Percentiles rank a stretch among this genome's conserved stretches.
phyloP scores from a whole-genome alignment of 805 yeast genomes.

The Monosporozyma aerobia region DNA sequence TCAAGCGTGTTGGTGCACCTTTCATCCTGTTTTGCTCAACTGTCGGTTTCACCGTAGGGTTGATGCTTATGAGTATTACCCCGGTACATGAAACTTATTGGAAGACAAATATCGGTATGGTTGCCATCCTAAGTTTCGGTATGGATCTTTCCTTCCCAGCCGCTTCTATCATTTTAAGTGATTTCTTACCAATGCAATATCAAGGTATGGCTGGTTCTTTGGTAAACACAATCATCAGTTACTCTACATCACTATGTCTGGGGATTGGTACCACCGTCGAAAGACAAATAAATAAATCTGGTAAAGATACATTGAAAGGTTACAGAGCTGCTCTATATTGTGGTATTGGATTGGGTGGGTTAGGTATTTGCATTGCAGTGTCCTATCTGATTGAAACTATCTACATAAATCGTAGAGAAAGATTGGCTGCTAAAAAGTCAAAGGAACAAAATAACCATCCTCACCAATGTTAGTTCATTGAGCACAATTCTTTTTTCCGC shows the following conservation, averaged over 20 bases:
- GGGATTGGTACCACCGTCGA: conserved; percentile 69
- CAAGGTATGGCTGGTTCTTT: conserved; percentile 77
- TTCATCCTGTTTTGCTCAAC: conserved; percentile 44
- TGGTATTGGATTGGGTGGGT: conserved; percentile 48
- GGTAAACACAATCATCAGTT: conserved; percentile 60
- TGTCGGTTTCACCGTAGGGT: conserved; percentile 46
- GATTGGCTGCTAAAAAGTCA: neutral
- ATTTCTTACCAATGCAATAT: conserved; percentile 47
- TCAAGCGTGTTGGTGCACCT: conserved; percentile 41
- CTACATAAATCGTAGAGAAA: conserved; percentile 4
- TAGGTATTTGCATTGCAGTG: conserved; percentile 15
- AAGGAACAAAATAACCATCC: neutral
- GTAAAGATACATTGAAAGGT: conserved; percentile 30
- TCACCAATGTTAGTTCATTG: neutral
- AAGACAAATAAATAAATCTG: conserved; percentile 27
- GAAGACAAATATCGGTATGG: conserved; percentile 46
- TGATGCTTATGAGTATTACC: conserved; percentile 41
- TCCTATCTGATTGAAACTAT: conserved; percentile 11
- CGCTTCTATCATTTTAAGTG: conserved; percentile 53
- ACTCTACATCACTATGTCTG: conserved; percentile 57
- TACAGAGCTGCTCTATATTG: conserved; percentile 50
- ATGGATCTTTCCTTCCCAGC: conserved; percentile 78
- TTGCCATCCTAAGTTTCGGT: conserved; percentile 55
- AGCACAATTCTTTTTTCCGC: neutral
- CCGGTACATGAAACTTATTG: conserved; percentile 55